Evolutionary conservation across 345 rosid genomes (phyloP).

Genomic region (Anacardium occidentale): DNA sequence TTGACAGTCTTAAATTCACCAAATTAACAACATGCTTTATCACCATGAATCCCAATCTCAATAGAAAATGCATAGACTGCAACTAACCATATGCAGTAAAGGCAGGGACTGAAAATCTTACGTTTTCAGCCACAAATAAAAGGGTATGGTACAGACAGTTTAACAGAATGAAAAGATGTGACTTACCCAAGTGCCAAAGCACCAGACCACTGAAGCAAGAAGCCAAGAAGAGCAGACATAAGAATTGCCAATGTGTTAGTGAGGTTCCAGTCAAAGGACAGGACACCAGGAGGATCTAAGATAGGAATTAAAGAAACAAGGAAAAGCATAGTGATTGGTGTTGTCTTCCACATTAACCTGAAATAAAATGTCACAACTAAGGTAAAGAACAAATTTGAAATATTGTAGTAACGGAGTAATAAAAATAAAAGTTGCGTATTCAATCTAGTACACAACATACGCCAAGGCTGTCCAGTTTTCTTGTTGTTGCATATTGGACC

Average conservation of each 20-base stretch:
- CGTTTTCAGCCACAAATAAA: background rate
- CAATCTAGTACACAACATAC: constrained; percentile 45
- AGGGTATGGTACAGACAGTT: background rate
- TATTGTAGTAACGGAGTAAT: background rate
- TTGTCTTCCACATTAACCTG: constrained; percentile 99
- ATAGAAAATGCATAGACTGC: background rate
- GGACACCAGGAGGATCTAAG: constrained; percentile 87
- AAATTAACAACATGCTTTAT: too few species aligned
- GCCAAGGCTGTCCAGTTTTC: constrained; percentile 94
- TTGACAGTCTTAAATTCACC: background rate
- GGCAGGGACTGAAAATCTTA: background rate
- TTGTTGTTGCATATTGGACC: constrained; percentile 88
- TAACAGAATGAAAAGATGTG: constrained; percentile 5
- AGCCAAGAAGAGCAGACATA: constrained; percentile 75
- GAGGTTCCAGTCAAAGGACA: constrained; percentile 68
- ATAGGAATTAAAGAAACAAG: constrained; percentile 79
- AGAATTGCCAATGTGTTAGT: constrained; percentile 60
- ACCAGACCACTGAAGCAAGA: constrained; percentile 98
- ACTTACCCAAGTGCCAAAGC: constrained; percentile 96
- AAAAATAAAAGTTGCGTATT: background rate
- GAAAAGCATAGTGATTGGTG: constrained; percentile 85
- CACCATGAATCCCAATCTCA: background rate
- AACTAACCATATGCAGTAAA: background rate
- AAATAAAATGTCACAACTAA: constrained; percentile 17
- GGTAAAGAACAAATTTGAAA: background rate